Conservation (phyloP, 352 stramenopile genomes). For the Elongisporangium prolatum region DNA sequence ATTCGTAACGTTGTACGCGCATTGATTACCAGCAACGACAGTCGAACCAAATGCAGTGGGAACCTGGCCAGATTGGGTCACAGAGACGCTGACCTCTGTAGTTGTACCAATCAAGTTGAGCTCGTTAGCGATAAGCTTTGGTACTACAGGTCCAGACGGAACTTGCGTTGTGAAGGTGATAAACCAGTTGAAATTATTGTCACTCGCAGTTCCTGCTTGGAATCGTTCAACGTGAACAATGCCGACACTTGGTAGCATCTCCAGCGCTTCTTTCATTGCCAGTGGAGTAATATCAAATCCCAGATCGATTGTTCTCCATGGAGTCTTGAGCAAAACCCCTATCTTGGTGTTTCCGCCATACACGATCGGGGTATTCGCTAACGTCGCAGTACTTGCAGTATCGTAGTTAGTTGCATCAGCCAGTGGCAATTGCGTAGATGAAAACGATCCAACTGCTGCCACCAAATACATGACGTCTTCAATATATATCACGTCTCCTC, state of each 20-base stretch:
- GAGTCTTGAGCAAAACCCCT: constrained; percentile 32
- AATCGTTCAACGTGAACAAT: constrained; percentile 89
- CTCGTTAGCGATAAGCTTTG: constrained; percentile 52
- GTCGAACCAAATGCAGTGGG: constrained; percentile 34
- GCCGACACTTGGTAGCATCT: constrained; percentile 86
- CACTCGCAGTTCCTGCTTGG: constrained; percentile 28
- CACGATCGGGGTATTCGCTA: constrained; percentile 18
- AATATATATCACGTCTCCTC: constrained; percentile 81
- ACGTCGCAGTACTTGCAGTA: constrained; percentile 10
- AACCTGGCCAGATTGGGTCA: constrained; percentile 17
- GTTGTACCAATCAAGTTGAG: constrained; percentile 23
- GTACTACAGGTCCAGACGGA: constrained; percentile 26
- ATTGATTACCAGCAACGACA: constrained; percentile 13
- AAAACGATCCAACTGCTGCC: constrained; percentile 63
- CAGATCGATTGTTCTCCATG: constrained; percentile 56
- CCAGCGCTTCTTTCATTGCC: constrained; percentile 69
- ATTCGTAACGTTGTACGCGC: constrained; percentile 44
- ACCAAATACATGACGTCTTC: constrained; percentile 76
- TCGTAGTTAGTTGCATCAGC: constrained; percentile 26
- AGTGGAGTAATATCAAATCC: constrained; percentile 49
- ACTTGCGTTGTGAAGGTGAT: constrained; percentile 86
- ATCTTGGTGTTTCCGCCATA: constrained; percentile 54
- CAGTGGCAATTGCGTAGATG: constrained; percentile 55
- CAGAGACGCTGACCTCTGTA: constrained; percentile 21
- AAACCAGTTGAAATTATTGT: constrained; percentile 82